These are phyloP conservation scores for Teratosphaeria nubilosa DNA, from an alignment of 2,329 filamentous ascomycete species.

Conservation along the genomic window DNA sequence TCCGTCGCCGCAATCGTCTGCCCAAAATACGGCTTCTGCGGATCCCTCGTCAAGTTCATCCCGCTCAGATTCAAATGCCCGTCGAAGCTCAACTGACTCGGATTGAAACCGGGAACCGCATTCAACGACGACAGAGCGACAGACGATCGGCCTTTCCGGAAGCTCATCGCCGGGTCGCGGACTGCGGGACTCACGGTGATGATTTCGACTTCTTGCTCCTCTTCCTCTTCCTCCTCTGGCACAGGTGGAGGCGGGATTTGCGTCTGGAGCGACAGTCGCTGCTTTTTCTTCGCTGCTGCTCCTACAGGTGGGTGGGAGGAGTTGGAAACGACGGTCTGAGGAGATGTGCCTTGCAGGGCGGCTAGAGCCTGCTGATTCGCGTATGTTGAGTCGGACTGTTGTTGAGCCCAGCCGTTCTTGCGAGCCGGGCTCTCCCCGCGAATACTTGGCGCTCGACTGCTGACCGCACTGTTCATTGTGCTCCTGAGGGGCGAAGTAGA, in stretches of 20 bases:
- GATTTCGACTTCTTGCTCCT: slow-evolving; percentile 12
- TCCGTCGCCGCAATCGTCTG: slow-evolving; percentile 16
- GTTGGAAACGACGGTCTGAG: background rate
- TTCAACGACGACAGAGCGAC: background rate
- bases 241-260: slow-evolving; percentile 15
- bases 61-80: slow-evolving; percentile 4
- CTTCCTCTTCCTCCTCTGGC: slow-evolving; percentile 9
- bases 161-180: slow-evolving; percentile 6
- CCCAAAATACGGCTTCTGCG: slow-evolving; percentile 13
- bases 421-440: slow-evolving; percentile 2
- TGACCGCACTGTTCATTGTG: slow-evolving; percentile 2
- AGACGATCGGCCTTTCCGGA: slow-evolving; percentile 5
- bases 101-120: background rate
- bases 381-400: background rate
- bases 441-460: background rate
- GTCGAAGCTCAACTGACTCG: background rate
- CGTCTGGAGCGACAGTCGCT: slow-evolving; percentile 7
- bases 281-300: slow-evolving; percentile 1
- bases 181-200: slow-evolving; percentile 16
- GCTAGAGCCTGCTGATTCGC: slow-evolving; percentile 4
- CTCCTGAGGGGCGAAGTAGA: slow-evolving; percentile 3
- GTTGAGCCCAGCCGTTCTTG: slow-evolving; percentile 2
- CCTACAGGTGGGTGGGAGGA: background rate
- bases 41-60: slow-evolving; percentile 4
- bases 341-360: slow-evolving; percentile 5